These are phyloP conservation scores for Piromyces sp. DNA, from an alignment of 192 early-diverging fungal species.

Conservation along the genomic window DNA sequence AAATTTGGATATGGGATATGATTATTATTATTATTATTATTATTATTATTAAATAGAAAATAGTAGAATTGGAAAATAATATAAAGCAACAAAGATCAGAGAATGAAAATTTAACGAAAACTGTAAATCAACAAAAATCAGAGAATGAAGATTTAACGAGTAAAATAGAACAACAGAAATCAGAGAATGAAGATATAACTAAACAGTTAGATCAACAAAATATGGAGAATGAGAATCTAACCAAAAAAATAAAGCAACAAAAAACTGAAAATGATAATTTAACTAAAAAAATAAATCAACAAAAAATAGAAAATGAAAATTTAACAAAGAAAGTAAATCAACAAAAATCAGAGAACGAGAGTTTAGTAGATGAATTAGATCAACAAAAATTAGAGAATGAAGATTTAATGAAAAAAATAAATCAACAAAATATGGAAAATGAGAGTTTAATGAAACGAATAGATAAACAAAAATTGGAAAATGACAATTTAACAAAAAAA, in stretches of 20 bases:
- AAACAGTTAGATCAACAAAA: neutral
- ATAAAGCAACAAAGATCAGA: neutral
- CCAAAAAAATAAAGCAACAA: neutral
- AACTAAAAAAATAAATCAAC: too few relatives aligned
- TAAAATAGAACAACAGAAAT: neutral
- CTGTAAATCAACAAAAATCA: neutral
- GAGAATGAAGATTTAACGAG: neutral
- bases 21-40: too few relatives aligned
- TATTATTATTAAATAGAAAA: too few relatives aligned
- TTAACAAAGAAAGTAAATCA: too few relatives aligned
- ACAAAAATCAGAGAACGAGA: too few relatives aligned
- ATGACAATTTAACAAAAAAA: too few relatives aligned
- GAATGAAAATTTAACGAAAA: neutral
- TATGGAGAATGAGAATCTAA: neutral
- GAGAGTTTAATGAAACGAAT: neutral
- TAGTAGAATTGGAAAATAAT: neutral
- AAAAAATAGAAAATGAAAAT: too few relatives aligned
- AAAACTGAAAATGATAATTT: too few relatives aligned
- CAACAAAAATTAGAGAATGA: neutral
- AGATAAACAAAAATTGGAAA: too few relatives aligned
- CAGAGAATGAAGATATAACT: neutral
- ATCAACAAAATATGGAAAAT: neutral
- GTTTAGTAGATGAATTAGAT: too few relatives aligned
- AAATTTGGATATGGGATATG: too few relatives aligned
- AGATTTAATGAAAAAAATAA: neutral